phyloP scores from a whole-genome alignment of 495 filamentous ascomycete species.

The Glonium stellatum region DNA sequence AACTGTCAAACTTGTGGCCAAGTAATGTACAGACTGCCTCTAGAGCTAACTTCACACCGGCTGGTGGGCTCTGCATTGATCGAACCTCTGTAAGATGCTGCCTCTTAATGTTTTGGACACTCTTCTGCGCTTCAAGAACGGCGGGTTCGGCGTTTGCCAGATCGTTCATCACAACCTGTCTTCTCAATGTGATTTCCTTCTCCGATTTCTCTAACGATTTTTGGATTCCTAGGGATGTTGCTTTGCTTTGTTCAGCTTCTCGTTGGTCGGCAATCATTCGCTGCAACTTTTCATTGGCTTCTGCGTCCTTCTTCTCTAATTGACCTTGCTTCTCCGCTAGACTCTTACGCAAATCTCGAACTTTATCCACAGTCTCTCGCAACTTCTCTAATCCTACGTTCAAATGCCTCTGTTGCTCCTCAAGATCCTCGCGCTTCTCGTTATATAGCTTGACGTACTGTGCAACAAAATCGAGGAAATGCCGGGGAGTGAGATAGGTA shows the following conservation, averaged over 20 bases:
- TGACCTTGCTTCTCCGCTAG: constrained; percentile 90
- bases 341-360: constrained; percentile 80
- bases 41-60: constrained; percentile 82
- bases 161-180: constrained; percentile 78
- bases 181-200: constrained; percentile 73
- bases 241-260: constrained; percentile 88
- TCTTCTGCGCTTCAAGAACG: constrained; percentile 84
- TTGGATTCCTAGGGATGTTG: constrained; percentile 81
- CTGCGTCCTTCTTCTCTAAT: constrained; percentile 84
- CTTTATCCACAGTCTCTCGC: constrained; percentile 96
- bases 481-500: constrained; percentile 89
- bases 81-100: constrained; percentile 96
- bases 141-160: constrained; percentile 89
- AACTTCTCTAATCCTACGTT: constrained; percentile 97
- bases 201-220: constrained; percentile 82
- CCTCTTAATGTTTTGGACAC: constrained; percentile 94
- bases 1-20: constrained; percentile 81
- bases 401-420: constrained; percentile 96
- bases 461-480: constrained; percentile 96
- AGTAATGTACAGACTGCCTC: constrained; percentile 93
- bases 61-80: constrained; percentile 87
- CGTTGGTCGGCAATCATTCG: constrained; percentile 95
- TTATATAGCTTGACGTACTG: constrained; percentile 97
- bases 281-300: constrained; percentile 95
- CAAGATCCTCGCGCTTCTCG: constrained; percentile 95